A percentile compares a stretch with the other conserved stretches of the same genome.
Conservation (phyloP, 257 asterid species). For the Lantana camara region DNA sequence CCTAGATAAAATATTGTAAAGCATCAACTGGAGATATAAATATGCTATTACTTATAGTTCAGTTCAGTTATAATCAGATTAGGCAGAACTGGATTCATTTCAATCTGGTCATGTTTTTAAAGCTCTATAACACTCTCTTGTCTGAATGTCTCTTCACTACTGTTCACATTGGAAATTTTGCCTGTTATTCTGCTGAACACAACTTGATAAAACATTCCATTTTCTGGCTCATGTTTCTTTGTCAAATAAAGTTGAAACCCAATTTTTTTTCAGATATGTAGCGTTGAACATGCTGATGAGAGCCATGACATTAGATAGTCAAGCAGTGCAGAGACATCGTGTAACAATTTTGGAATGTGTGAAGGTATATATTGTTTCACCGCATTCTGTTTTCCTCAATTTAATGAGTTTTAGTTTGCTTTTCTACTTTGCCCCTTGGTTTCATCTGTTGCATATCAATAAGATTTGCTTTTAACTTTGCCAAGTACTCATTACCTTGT, state of each 20-base stretch:
- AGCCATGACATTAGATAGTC: slow-evolving; percentile 90
- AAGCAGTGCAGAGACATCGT: slow-evolving; percentile 99
- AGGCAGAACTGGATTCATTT: neutral
- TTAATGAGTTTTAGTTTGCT: slow-evolving; percentile 8
- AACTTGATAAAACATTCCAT: slow-evolving; percentile 6
- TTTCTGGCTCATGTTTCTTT: slow-evolving; percentile 28
- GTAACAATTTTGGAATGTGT: slow-evolving; percentile 96
- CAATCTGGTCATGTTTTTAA: slow-evolving; percentile 13
- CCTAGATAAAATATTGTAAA: neutral
- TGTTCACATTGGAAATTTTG: slow-evolving; percentile 11
- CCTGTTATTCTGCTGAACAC: slow-evolving; percentile 16
- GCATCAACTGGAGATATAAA: slow-evolving; percentile 4
- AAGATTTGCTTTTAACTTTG: slow-evolving; percentile 4
- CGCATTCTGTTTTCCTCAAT: slow-evolving; percentile 6
- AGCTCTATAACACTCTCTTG: slow-evolving; percentile 14
- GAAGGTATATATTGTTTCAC: slow-evolving; percentile 55
- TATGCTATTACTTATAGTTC: slow-evolving; percentile 7
- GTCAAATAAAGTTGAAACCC: slow-evolving; percentile 32
- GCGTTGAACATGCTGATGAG: slow-evolving; percentile 97
- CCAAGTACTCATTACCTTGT: slow-evolving; percentile 1
- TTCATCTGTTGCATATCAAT: slow-evolving; percentile 23
- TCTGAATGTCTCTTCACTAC: slow-evolving; percentile 7
- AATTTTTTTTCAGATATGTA: slow-evolving; percentile 72
- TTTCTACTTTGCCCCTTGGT: slow-evolving; percentile 8
- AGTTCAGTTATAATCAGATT: slow-evolving; percentile 20